Base-by-base conservation (phyloP, 495 filamentous ascomycete species). In the Cairneyella variabilis region DNA sequence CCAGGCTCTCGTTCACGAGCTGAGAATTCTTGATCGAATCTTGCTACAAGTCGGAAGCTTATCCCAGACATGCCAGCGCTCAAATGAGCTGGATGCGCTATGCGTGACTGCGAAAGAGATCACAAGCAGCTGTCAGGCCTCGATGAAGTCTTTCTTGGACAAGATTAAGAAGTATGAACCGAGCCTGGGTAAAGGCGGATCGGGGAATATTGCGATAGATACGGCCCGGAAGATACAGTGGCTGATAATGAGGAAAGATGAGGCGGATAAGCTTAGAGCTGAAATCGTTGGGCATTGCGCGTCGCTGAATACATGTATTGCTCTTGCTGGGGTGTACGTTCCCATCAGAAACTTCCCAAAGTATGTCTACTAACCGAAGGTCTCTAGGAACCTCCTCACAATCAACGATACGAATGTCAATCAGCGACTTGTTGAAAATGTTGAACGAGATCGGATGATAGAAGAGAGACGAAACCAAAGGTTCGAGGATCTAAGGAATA, bases 211-310 rank as follows among this genome's bases (percentile, higher is more conserved):
- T 7, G 7, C 62, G 2, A 54, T 41, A 40, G 47, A 55, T 30
- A 57, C 38, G 11, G 47, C 48, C 1, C 48, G 30, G 38, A 70
- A 68, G 52, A 60, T 70, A n/a, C 53, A 55, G 49, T 70, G 69
- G 43, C 6, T 2, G 67, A 43, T 45, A 7, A 16, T 69, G 20
- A 55, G 57, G 28, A 64, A 61, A 32, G 65, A 64, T 16, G 69
- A 66, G 28, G 25, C 69, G 11, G 50, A 30, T 2, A 58, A 36
- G 16, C 68, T 72, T 44, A 58, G 66, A n/a, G 47, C 41, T 6
- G 60, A 65, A 21, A 38, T 71, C 32, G 56, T 48, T 20, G 59
- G 59, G 22, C 60, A 68, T 56, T 43, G 50, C 17, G 62, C 57
- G n/a, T n/a, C n/a, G n/a, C n/a, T n/a, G n/a, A n/a, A n/a, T n/a